phyloP scores from a whole-genome alignment of 371 early-diverging fungal species.

The Capniomyces stellatus region DNA sequence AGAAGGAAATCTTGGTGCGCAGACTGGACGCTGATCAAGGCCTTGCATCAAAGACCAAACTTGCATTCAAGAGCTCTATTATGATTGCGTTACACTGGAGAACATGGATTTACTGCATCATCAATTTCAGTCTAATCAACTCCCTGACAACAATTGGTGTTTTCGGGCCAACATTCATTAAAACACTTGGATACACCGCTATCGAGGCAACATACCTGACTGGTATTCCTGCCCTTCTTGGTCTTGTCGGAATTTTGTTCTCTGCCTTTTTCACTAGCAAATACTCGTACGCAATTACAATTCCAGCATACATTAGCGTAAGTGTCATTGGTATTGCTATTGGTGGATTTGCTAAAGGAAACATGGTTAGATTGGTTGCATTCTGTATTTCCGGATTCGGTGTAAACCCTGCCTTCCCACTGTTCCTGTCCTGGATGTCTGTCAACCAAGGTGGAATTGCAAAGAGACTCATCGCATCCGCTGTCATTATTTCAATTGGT shows the following conservation, averaged over 20 bases:
- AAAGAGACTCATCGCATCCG: neutral
- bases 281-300: neutral
- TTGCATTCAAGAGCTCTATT: neutral
- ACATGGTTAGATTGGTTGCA: neutral
- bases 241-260: neutral
- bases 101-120: neutral
- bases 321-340: neutral
- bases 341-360: neutral
- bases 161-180: neutral
- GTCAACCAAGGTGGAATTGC: slow-evolving; percentile 1
- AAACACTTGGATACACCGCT: neutral
- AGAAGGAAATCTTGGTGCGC: neutral
- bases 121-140: neutral
- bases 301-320: neutral
- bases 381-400: neutral
- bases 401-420: neutral
- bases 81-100: neutral
- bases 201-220: neutral
- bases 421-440: neutral
- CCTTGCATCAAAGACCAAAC: neutral
- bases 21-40: neutral
- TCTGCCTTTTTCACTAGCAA: neutral
- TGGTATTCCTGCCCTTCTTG: neutral
- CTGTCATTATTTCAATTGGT: neutral
- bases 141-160: neutral